phyloP scores from a whole-genome alignment of 1,139 yeast genomes.

The Candida sojae region DNA sequence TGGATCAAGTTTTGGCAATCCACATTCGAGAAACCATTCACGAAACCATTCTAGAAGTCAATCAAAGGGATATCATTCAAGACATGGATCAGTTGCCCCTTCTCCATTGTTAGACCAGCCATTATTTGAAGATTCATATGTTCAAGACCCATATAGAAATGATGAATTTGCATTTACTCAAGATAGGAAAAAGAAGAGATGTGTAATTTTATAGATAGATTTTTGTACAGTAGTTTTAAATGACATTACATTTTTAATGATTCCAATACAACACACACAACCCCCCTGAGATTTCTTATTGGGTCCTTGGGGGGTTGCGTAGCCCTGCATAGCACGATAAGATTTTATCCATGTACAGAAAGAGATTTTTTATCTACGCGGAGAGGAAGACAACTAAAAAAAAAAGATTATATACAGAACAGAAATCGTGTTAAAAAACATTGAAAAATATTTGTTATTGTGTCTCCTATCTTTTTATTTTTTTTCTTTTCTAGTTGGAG shows the following conservation, averaged over 20 bases:
- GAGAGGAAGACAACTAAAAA: too few relatives aligned
- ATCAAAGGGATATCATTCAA: slow-evolving; percentile 30
- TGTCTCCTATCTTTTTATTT: too few relatives aligned
- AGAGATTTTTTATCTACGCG: too few relatives aligned
- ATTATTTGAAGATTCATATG: slow-evolving; percentile 34
- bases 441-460: too few relatives aligned
- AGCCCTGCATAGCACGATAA: too few relatives aligned
- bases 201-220: slow-evolving; percentile 31
- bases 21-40: slow-evolving; percentile 15
- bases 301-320: too few relatives aligned
- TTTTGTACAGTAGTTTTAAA: background rate
- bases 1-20: slow-evolving; percentile 4
- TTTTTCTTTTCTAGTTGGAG: too few relatives aligned
- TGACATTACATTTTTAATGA: too few relatives aligned
- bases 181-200: slow-evolving; percentile 31
- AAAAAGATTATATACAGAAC: too few relatives aligned
- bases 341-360: too few relatives aligned
- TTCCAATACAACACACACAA: too few relatives aligned
- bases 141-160: slow-evolving; percentile 36
- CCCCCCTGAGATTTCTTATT: background rate
- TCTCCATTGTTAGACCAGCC: slow-evolving; percentile 42
- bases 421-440: too few relatives aligned
- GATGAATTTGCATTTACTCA: slow-evolving; percentile 48
- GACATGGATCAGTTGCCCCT: slow-evolving; percentile 39
- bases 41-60: slow-evolving; percentile 26